Evolutionary conservation across 805 yeast genomes (phyloP), one percentile per base, ranked within the genome.

Genomic region (Metschnikowia drakensbergensis): DNA sequence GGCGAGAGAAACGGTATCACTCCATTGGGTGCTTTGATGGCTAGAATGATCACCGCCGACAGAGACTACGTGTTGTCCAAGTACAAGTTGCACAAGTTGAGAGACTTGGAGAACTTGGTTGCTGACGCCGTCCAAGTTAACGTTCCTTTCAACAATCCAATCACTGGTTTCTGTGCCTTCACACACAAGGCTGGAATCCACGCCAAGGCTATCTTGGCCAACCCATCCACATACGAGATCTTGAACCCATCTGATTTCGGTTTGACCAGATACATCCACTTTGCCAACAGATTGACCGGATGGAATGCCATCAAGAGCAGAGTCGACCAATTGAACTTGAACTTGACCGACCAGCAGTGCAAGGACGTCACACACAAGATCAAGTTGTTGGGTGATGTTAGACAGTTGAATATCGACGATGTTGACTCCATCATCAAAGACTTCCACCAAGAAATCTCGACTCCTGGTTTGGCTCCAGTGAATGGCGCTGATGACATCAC

Each of bases 1-100:
- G 84, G 84, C 64, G 84, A 79, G 67, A 74, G 84, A 72, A 79
- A 79, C 64, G 84, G 84, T 60, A 79, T 79, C 57, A 79, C 81
- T 26, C 82, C 84, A 39, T 68, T 79, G 57, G 83, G 84, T 57
- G 83, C 82, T 27, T 73, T 79, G 55, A 79, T 79, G 81, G 82
- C 83, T 40, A 70, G 83, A 68, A 79, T 79, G 83, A 79, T 79
- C 59, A 80, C 80, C 47, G 81, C 83, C 42, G 82, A 77, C 62
- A 71, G 82, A 57, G 82, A 77, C 48, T 79, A 79, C 59, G 83
- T 79, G 46, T 69, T 76, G 62, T 75, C 82, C 54, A 79, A 79
- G 65, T 79, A 79, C 63, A 77, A 78, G 65, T 68, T 79, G 55
- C 71, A 71, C 60, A 77, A 79, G 63, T 71, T 79, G 54, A 73